Base-by-base conservation (phyloP, 1,284 basidiomycete genomes). In the Leccinum subrobustum region DNA sequence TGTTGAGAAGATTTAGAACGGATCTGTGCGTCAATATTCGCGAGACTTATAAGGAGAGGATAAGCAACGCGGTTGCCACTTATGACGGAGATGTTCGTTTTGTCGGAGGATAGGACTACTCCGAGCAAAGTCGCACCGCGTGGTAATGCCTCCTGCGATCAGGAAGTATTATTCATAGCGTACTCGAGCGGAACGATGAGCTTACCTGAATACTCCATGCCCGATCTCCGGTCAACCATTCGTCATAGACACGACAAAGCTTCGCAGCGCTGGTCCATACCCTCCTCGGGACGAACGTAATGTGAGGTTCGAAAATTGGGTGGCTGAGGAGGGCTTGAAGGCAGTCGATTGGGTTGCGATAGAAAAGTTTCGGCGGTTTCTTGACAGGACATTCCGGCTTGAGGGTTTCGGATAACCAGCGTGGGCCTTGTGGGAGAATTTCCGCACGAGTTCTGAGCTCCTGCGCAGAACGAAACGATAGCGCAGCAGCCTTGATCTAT, bases 211-310 rank as follows among this genome's bases (percentile, higher is more conserved):
- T 35, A 2, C 1, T 18, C 58, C 58, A 59, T 4, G 61, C 31
- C 31, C 31, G 31, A 33, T 33, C 31, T 33, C 31, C 31, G 31
- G 31, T 33, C 31, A 33, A 33, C 31, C 31, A 33, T 8, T 33
- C 31, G 11, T 33, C 31, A 33, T 33, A 33, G 31, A 65, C 16
- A 3, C 27, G 6, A 44, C 55, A 57, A 5, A 65, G 16, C n/a
- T 39, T 58, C 4, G 51, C 51, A 1, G 64, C 31, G 0, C 12
- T 39, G 0, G 52, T 59, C 52, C 54, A 65, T 29, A 63, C 51
- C 47, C 33, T 62, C 18, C 54, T 11, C 3, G 60, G 48, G 3
- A 42, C 6, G 4, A 63, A 61, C 31, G 52, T 52, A 9, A 63
- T 62, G 18, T 58, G 54, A 31, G 16, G 4, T 31, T 6, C 25